These are phyloP conservation scores for Phaeodactylum tricornutum DNA, from an alignment of 108 stramenopile species.

Conservation along the genomic window DNA sequence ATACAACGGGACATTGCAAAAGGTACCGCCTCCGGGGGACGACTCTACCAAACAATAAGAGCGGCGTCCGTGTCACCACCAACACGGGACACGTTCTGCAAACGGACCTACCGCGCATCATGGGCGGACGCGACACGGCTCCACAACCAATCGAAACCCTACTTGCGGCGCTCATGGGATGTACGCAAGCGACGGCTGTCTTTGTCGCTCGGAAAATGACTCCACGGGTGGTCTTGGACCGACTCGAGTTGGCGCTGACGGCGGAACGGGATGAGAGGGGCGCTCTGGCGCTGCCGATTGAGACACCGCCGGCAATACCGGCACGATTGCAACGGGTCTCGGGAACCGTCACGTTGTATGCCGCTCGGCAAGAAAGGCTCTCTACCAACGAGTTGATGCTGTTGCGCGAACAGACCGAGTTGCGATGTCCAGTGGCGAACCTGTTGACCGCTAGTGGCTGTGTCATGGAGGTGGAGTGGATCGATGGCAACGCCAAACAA, in stretches of 20 bases:
- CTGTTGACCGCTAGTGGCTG: conserved; percentile 74
- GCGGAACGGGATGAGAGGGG: conserved; percentile 62
- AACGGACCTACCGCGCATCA: conserved; percentile 64
- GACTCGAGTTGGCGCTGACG: conserved; percentile 41
- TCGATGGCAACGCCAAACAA: too few species aligned
- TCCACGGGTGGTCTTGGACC: conserved; percentile 28
- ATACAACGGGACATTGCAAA: too few species aligned
- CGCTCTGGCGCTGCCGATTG: conserved; percentile 53
- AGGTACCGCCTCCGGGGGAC: conserved; percentile 32
- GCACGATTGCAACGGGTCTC: conserved; percentile 28
- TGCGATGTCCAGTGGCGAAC: conserved; percentile 71
- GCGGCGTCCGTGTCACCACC: conserved; percentile 27
- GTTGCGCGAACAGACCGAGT: conserved; percentile 60
- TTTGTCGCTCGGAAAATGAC: conserved; percentile 61
- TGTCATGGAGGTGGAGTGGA: conserved; percentile 56
- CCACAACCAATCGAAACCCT: conserved; percentile 75
- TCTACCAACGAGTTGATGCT: conserved; percentile 27
- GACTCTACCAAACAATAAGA: conserved; percentile 27
- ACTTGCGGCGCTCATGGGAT: conserved; percentile 62
- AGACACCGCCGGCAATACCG: conserved; percentile 29
- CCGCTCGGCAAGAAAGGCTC: conserved; percentile 11
- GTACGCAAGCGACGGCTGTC: conserved; percentile 72
- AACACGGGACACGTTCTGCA: conserved; percentile 47
- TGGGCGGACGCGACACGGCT: conserved; percentile 57
- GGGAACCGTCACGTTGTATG: conserved; percentile 34